Base-by-base conservation (phyloP, 225 moss, liverwort and hornwort genomes). In the Polytrichum commune region DNA sequence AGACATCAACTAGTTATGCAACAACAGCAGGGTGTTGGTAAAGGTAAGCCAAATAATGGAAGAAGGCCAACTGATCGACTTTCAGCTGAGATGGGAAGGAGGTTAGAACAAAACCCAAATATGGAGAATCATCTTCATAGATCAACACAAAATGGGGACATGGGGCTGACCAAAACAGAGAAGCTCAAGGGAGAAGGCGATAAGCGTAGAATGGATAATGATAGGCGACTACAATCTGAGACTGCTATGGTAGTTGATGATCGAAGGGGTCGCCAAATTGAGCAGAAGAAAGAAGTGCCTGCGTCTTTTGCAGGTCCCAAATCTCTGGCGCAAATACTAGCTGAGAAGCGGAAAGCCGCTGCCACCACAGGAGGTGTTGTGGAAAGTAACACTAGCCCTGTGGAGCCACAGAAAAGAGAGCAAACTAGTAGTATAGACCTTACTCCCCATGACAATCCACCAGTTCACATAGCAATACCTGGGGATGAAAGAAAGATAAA, bases 291-390 rank as follows among this genome's bases (percentile, higher is more conserved):
- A 53, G 85, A 81, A 57, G 75, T 71, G 18, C 78, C 81, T 30
- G 83, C 81, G 2, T 80, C 75, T 10, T 89, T 89, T 77, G 89
- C 89, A 28, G 89, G 89, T 30, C 89, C 89, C 19, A 89, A 89
- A 69, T 84, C 75, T 18, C 69, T 89, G 64, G 89, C 89, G 4
- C 85, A 89, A 76, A 89, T 89, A 19, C 76, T 78, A 75, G 85
- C 85, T 26, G 89, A 85, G 77, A 89, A 89, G 77, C 72, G 62
- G 35, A 89, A 89, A 65, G 78, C 75, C n/a, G 72, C 68, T 60
- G 69, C 71, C 7, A 74, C 73, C 13, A 74, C 65, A 20, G 81
- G 78, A 55, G 35, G 60, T 4, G 27, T 63, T 25, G 30, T 16
- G 20, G 71, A 73, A 70, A 18, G 10, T 2, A 72, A 56, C 9